Evolutionary conservation across 495 filamentous ascomycete species (phyloP), one percentile per base, ranked within the genome.

Genomic region (Beverwykella pulmonaria): DNA sequence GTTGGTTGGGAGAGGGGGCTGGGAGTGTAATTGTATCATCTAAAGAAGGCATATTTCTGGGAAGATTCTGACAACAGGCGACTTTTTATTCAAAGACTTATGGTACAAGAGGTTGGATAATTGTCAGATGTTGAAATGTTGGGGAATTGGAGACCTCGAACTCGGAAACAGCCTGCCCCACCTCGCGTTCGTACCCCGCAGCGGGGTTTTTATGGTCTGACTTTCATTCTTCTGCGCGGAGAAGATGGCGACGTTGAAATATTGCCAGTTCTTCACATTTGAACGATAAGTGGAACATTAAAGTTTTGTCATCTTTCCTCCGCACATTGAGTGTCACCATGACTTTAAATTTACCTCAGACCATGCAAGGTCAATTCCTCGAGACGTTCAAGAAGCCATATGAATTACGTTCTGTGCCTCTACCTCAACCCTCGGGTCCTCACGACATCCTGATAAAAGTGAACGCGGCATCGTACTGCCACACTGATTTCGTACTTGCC

Each of bases 341-440:
- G 65, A 57, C 63, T 20, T 14, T 36, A 7, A 49, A 57, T 41
- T 39, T 67, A 15, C 71, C 71, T 32, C 23, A 61, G 9, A 65
- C 48, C 1, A 80, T 80, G 77, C 71, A 60, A 53, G 78, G 73
- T n/a, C 76, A 78, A 56, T 70, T 75, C 53, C 75, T 78, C 54
- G 62, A 73, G 6, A 68, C 71, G 26, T 77, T 75, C 71, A 77
- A 77, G 55, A 70, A 66, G 0, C 70, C 73, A 10, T 78, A 77
- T 66, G n/a, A 12, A 20, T 69, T 77, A n/a, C 57, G 58, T 30
- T 47, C 72, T 12, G 54, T 74, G 20, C 71, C 71, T 0, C 29
- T 74, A 19, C 76, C 76, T 9, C 44, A 59, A 9, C 65, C 71
- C 20, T 36, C 67, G 14, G 50, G 53, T 0, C 71, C 75, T n/a